These are phyloP conservation scores for Forsythia viridissima DNA, from an alignment of 257 asterid genomes.

Conservation along the genomic window DNA sequence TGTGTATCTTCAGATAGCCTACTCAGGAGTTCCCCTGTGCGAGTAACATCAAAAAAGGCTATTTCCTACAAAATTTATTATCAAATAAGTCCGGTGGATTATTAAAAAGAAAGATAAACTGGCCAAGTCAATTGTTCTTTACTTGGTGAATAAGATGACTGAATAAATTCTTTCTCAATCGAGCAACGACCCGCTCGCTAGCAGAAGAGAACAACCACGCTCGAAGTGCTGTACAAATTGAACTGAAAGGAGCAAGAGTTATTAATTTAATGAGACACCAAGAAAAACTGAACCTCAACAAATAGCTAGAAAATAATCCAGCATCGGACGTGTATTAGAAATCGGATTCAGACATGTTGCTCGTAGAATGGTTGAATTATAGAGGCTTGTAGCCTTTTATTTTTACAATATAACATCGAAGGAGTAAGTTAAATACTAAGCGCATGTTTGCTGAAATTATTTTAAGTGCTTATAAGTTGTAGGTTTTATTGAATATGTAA, in stretches of 20 bases:
- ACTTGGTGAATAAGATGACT: constrained; percentile 75
- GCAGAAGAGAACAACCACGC: constrained; percentile 80
- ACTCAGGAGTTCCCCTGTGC: constrained; percentile 92
- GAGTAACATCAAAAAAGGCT: constrained; percentile 86
- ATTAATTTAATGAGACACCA: constrained; percentile 15
- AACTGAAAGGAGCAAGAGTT: constrained; percentile 46
- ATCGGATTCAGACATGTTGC: background rate
- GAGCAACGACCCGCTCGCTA: constrained; percentile 78
- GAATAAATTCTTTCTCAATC: constrained; percentile 63
- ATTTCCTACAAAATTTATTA: constrained; percentile 52
- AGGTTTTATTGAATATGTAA: no score
- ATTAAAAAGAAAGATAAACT: constrained; percentile 1
- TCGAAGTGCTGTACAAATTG: constrained; percentile 67
- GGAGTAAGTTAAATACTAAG: background rate
- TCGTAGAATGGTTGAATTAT: constrained; percentile 10
- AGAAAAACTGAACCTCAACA: constrained; percentile 8
- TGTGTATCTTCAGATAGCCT: constrained; percentile 95
- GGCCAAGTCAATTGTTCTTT: constrained; percentile 27
- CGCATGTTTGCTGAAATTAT: background rate
- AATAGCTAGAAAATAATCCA: background rate
- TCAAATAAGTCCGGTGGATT: constrained; percentile 4
- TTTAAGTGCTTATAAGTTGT: no score
- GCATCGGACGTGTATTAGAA: constrained; percentile 4
- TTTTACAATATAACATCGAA: background rate
- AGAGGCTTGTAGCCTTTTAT: background rate